Percentiles rank a stretch among this genome's conserved stretches.
Evolutionary conservation across 768 basidiomycete genomes (phyloP).

Genomic region (Aureoboletus auriporus): DNA sequence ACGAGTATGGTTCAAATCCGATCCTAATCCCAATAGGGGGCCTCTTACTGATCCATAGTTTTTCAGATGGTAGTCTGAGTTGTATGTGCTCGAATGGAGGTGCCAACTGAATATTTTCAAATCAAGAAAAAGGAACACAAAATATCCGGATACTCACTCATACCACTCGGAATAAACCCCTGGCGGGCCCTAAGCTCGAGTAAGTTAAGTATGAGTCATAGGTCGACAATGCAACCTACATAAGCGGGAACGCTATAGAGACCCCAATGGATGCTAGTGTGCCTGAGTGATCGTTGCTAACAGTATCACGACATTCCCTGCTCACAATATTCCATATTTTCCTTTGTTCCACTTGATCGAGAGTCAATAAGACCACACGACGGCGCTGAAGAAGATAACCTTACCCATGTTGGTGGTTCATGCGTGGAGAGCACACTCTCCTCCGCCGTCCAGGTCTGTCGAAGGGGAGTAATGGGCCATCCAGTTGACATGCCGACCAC

Average conservation of each 20-base stretch:
- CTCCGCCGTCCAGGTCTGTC: conserved; percentile 39
- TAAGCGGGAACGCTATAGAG: conserved; percentile 46
- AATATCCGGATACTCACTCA: conserved; percentile 33
- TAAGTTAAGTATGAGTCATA: background rate
- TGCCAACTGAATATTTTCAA: conserved; percentile 31
- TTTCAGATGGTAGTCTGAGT: conserved; percentile 47
- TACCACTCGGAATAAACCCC: conserved; percentile 54
- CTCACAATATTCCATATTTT: conserved; percentile 57
- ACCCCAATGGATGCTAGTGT: conserved; percentile 46
- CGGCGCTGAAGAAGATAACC: background rate
- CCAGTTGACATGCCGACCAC: conserved; percentile 33
- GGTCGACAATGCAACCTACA: conserved; percentile 13
- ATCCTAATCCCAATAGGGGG: background rate
- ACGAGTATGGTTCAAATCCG: background rate
- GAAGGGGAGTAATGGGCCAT: conserved; percentile 37
- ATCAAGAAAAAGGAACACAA: background rate
- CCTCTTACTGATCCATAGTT: conserved; percentile 41
- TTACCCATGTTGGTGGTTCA: conserved; percentile 54
- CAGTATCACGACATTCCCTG: background rate
- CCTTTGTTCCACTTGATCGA: conserved; percentile 42
- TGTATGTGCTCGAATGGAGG: conserved; percentile 37
- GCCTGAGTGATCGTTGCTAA: conserved; percentile 1
- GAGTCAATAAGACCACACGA: background rate
- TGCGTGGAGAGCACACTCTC: conserved; percentile 37
- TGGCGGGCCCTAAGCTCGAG: conserved; percentile 32